Evolutionary conservation across 2,329 filamentous ascomycete genomes (phyloP).

Genomic region (Xylaria sp.): DNA sequence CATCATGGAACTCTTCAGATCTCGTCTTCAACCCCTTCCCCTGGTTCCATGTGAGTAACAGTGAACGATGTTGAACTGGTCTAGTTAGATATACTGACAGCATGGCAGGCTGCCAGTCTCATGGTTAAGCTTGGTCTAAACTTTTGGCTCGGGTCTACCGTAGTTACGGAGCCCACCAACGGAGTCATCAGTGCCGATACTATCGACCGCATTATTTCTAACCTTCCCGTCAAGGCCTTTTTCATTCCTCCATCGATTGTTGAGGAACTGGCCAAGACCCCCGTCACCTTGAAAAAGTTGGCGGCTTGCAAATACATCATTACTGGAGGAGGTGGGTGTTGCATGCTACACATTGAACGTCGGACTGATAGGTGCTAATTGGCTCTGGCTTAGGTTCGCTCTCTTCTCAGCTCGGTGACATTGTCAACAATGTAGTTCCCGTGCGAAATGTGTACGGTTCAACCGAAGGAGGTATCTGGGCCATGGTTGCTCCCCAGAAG

Average conservation of each 20-base stretch:
- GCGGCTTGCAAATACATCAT: constrained; percentile 42
- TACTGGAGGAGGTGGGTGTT: constrained; percentile 40
- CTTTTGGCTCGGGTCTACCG: constrained; percentile 43
- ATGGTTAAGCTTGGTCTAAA: constrained; percentile 44
- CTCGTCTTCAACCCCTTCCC: constrained; percentile 44
- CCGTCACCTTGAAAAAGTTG: constrained; percentile 38
- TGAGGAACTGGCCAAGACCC: constrained; percentile 42
- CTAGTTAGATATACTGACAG: neutral
- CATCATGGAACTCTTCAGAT: constrained; percentile 39
- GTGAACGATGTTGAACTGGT: neutral
- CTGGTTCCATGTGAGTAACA: constrained; percentile 41
- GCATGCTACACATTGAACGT: no score
- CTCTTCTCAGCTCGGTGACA: constrained; percentile 40
- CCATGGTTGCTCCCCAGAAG: constrained; percentile 41
- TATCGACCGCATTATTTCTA: constrained; percentile 43
- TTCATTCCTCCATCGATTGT: constrained; percentile 44
- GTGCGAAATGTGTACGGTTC: constrained; percentile 44
- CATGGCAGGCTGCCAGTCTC: constrained; percentile 39
- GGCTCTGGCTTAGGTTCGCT: constrained; percentile 30
- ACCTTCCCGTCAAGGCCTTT: constrained; percentile 41
- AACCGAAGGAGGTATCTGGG: constrained; percentile 44
- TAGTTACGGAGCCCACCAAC: constrained; percentile 43
- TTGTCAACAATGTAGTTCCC: constrained; percentile 41
- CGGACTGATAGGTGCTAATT: constrained; percentile 7
- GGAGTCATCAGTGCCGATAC: constrained; percentile 43